phyloP scores from a whole-genome alignment of 2,329 filamentous ascomycete genomes.

The Ophiostoma novo-ulmi region DNA sequence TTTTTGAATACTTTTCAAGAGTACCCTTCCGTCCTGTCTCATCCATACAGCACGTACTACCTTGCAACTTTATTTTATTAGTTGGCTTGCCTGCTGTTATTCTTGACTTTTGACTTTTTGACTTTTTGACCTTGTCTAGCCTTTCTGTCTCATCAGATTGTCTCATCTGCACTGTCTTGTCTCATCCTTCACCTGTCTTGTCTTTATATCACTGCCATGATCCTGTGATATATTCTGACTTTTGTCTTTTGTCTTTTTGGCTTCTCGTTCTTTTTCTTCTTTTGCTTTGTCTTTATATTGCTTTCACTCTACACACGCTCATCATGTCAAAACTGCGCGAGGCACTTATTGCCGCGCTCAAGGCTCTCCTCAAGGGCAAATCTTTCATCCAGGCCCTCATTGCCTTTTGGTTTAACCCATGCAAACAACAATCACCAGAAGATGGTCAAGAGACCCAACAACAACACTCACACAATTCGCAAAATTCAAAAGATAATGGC shows the following conservation, averaged over 20 bases:
- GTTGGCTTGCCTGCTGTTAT: conserved; percentile 1
- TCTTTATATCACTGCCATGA: conserved; percentile 3
- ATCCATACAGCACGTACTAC: conserved; percentile 7
- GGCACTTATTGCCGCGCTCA: conserved; percentile 51
- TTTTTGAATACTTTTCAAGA: not conserved
- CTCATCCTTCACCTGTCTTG: not conserved
- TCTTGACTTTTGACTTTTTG: not conserved
- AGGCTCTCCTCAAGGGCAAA: conserved; percentile 55
- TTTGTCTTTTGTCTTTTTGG: not conserved
- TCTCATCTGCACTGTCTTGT: not conserved
- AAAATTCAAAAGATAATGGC: not conserved
- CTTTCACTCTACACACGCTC: conserved; percentile 5
- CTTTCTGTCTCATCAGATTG: conserved; percentile 4
- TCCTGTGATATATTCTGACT: not conserved
- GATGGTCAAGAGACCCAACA: not conserved
- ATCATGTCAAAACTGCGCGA: conserved; percentile 53
- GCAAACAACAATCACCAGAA: not conserved
- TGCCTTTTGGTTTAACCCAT: conserved; percentile 46
- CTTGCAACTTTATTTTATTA: conserved; percentile 2
- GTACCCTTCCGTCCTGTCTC: not conserved
- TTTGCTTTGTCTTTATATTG: not conserved
- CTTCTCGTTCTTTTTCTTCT: not conserved
- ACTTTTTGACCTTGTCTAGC: not conserved
- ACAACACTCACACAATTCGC: not conserved
- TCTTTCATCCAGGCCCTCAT: conserved; percentile 55